Percentiles rank a stretch among this genome's conserved stretches.
Conservation (phyloP, 2,329 filamentous ascomycete genomes). For the Phialophora expanda region DNA sequence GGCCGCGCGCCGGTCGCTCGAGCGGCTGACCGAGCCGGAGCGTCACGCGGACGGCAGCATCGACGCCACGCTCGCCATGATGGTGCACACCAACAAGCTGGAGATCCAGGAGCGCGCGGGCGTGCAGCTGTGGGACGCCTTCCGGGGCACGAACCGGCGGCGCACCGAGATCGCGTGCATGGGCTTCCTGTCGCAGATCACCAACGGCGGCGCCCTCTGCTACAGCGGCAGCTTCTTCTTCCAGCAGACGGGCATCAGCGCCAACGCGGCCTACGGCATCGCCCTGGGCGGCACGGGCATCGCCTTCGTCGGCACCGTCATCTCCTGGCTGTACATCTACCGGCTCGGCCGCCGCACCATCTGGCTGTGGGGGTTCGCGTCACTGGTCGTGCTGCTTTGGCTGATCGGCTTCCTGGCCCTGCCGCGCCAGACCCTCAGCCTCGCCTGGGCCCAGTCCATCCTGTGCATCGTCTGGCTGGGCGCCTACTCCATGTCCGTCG, state of each 20-base stretch:
- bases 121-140: slow-evolving; percentile 42
- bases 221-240: slow-evolving; percentile 45
- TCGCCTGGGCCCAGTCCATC: slow-evolving; percentile 42
- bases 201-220: slow-evolving; percentile 43
- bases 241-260: slow-evolving; percentile 59
- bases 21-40: slow-evolving; percentile 40
- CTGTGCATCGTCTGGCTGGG: slow-evolving; percentile 44
- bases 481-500: slow-evolving; percentile 60
- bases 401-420: slow-evolving; percentile 43
- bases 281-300: slow-evolving; percentile 66
- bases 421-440: slow-evolving; percentile 42
- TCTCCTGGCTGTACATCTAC: slow-evolving; percentile 44
- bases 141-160: slow-evolving; percentile 43
- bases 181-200: slow-evolving; percentile 45
- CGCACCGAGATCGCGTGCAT: slow-evolving; percentile 51
- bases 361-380: slow-evolving; percentile 44
- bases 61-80: slow-evolving; percentile 47
- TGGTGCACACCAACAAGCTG: slow-evolving; percentile 48
- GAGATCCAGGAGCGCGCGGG: slow-evolving; percentile 39
- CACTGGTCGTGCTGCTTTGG: slow-evolving; percentile 42
- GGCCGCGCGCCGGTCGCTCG: slow-evolving; percentile 43
- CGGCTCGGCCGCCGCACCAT: slow-evolving; percentile 45
- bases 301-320: slow-evolving; percentile 61
- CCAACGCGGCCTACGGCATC: slow-evolving; percentile 60
- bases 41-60: slow-evolving; percentile 43